A percentile compares a stretch with the other conserved stretches of the same genome.
These are phyloP conservation scores for Geranomyces michiganensis DNA, from an alignment of 192 early-diverging fungal species.

Conservation along the genomic window DNA sequence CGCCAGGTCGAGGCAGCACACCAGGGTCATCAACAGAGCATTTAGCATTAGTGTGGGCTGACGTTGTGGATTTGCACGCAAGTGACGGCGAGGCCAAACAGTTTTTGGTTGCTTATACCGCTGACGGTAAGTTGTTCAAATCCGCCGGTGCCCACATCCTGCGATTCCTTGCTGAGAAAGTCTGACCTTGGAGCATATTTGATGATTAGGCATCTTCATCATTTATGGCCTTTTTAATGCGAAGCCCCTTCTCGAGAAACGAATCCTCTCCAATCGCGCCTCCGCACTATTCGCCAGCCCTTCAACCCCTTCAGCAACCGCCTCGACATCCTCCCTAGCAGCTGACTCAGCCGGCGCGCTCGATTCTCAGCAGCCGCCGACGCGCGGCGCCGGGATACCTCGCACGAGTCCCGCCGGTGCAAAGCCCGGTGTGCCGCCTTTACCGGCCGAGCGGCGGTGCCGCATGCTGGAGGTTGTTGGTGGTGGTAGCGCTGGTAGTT, in stretches of 20 bases:
- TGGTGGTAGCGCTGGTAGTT: neutral
- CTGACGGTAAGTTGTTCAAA: slow-evolving; percentile 24
- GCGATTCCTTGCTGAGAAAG: neutral
- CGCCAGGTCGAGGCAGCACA: neutral
- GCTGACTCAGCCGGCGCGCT: neutral
- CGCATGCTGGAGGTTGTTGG: slow-evolving; percentile 17
- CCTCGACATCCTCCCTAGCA: neutral
- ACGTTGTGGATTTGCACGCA: slow-evolving; percentile 5
- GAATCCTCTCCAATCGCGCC: slow-evolving; percentile 33
- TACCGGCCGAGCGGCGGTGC: neutral
- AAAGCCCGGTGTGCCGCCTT: neutral
- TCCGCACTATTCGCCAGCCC: neutral
- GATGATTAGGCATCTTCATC: slow-evolving; percentile 25
- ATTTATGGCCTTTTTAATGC: slow-evolving; percentile 17
- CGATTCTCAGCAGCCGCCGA: neutral
- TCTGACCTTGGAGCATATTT: neutral
- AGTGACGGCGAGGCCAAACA: neutral
- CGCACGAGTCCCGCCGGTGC: neutral
- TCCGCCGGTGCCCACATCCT: neutral
- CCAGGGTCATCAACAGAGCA: neutral
- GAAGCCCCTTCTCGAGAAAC: slow-evolving; percentile 27
- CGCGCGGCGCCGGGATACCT: neutral
- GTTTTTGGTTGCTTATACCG: slow-evolving; percentile 24
- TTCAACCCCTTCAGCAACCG: neutral
- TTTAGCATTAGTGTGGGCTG: slow-evolving; percentile 26